Evolutionary conservation across 306 rosid species (phyloP).

Genomic region (Luffa aegyptiaca): DNA sequence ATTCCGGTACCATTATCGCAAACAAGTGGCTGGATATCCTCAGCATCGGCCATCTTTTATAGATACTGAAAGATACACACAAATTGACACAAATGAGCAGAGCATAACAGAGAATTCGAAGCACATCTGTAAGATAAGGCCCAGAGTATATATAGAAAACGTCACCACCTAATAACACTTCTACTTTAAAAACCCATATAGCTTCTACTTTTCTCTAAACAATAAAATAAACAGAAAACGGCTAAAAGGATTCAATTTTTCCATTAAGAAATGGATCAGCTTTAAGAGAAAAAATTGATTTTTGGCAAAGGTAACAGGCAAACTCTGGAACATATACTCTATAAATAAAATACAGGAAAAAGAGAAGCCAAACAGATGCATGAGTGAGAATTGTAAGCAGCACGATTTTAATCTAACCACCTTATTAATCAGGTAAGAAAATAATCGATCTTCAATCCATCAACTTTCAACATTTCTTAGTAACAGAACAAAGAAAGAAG

Average conservation of each 20-base stretch:
- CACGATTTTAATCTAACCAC: background rate
- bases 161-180: background rate
- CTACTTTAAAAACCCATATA: background rate
- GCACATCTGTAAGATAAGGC: background rate
- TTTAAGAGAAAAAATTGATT: background rate
- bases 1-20: slow-evolving; percentile 99
- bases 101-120: background rate
- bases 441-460: background rate
- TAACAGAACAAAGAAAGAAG: background rate
- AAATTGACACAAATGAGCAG: background rate
- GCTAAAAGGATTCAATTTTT: background rate
- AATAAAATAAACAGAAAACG: background rate
- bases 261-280: background rate
- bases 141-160: background rate
- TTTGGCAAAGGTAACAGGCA: background rate
- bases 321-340: background rate
- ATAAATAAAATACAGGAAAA: background rate
- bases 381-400: background rate
- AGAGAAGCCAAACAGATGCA: background rate
- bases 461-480: background rate
- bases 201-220: background rate
- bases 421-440: background rate
- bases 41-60: slow-evolving; percentile 78
- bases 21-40: slow-evolving; percentile 95
- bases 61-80: slow-evolving; percentile 4